These are phyloP conservation scores for Cytospora piceicola DNA, from an alignment of 2,329 filamentous ascomycete species.

Conservation along the genomic window DNA sequence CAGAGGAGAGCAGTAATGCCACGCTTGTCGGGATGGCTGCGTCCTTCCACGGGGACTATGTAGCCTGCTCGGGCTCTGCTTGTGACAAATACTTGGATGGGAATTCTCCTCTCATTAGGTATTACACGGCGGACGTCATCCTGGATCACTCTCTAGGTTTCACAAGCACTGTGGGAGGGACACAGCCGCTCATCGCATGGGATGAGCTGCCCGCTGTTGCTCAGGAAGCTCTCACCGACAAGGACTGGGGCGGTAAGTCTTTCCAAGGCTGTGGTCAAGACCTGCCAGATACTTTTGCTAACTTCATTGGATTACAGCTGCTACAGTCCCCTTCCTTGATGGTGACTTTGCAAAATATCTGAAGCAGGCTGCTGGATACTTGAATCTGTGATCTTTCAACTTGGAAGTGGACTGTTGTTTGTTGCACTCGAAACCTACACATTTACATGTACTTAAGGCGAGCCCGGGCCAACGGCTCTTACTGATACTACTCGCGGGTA, in stretches of 20 bases:
- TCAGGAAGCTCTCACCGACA: conserved; percentile 41
- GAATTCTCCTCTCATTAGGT: conserved; percentile 39
- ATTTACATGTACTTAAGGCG: not conserved
- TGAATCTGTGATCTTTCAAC: not conserved
- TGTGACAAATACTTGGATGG: conserved; percentile 31
- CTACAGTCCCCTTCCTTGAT: conserved; percentile 47
- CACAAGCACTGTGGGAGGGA: conserved; percentile 42
- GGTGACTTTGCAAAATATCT: conserved; percentile 32
- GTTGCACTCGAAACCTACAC: not conserved
- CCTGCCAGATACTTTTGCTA: not conserved
- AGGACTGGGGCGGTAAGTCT: conserved; percentile 43
- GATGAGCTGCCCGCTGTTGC: conserved; percentile 44
- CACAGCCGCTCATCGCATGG: conserved; percentile 49
- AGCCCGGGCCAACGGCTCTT: not conserved
- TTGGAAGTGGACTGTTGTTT: not conserved
- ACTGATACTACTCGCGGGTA: not conserved
- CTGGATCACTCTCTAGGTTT: conserved; percentile 44
- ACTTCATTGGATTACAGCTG: conserved; percentile 28
- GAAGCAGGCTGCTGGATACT: conserved; percentile 25
- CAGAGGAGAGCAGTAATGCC: conserved; percentile 35
- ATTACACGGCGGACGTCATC: conserved; percentile 38
- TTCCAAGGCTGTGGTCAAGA: too few species aligned
- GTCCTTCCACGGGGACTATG: conserved; percentile 44
- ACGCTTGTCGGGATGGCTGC: conserved; percentile 43
- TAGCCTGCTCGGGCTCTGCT: conserved; percentile 33